Base-by-base conservation (phyloP, 306 rosid species). In the Acacia acuminata region DNA sequence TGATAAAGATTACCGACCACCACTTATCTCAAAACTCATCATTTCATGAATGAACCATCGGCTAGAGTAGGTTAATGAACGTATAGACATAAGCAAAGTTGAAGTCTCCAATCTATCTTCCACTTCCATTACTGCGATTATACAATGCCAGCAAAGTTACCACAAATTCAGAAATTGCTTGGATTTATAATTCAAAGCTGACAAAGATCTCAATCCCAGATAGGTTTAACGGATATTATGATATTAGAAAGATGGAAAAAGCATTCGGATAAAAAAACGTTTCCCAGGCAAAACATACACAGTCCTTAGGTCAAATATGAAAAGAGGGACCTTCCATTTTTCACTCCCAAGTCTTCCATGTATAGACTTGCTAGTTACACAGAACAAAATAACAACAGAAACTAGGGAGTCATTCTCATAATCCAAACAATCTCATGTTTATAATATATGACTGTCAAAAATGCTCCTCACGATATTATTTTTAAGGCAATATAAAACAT, bases 391-490 rank as follows among this genome's bases (percentile, higher is more conserved):
- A 32, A 48, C 34, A 10, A 40, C 11, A 45, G 69, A 50, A 42
- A 24, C 17, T 1, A 1, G 16, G 74, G 17, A 22, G 79, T 71
- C 68, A 36, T 69, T 77, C 56, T 34, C 73, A 22, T 17, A n/a
- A 73, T 69, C 50, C 68, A 82, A 24, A 50, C 36, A 2, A 67
- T 82, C 45, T 70, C 64, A 36, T 7, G 15, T 47, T 58, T 34
- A 36, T 5, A 38, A 24, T 15, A 81, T 63, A 27, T 27, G 43
- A 61, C 71, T 81, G 34, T 66, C 66, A 60, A 64, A 60, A 64
- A 73, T 69, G 80, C 42, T 53, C 73, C 77, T 50, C 55, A 8
- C n/a, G 64, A 77, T 72, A 77, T 72, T 75, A 65, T 75, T 81
- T 56, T 44, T 22, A 81, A 64, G 80, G 32, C 22, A 40, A 51